Evolutionary conservation across 2,329 filamentous ascomycete genomes (phyloP).

Genomic region (Teratosphaeriaceae sp.): DNA sequence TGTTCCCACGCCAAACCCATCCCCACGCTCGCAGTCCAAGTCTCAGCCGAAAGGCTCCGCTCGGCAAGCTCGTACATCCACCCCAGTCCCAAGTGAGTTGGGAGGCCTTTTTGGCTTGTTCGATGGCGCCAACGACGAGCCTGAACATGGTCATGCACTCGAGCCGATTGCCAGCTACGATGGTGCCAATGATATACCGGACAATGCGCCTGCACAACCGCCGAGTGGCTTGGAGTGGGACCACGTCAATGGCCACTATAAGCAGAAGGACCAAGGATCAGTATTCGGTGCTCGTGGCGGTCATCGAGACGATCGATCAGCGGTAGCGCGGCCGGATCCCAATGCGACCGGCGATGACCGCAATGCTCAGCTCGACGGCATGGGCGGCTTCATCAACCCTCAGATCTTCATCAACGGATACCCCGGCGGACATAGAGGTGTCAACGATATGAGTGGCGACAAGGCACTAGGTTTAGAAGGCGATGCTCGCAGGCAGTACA

Average conservation of each 20-base stretch:
- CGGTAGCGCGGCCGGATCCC: no score
- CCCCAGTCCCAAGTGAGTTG: no score
- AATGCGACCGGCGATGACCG: neutral
- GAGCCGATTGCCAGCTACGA: constrained; percentile 2
- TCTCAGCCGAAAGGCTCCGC: neutral
- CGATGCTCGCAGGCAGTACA: neutral
- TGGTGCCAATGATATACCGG: neutral
- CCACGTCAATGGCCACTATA: no score
- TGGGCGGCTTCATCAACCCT: neutral
- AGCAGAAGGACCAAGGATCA: no score
- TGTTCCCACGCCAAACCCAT: constrained; percentile 2
- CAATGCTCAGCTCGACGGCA: constrained; percentile 7
- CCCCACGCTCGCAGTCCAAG: neutral
- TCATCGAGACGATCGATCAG: constrained; percentile 2
- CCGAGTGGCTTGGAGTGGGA: no score
- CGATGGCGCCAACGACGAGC: constrained; percentile 27
- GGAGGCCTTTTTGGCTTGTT: constrained; percentile 16
- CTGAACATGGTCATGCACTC: neutral
- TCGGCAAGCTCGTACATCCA: neutral
- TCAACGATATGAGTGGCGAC: constrained; percentile 8
- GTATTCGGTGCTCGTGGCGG: neutral
- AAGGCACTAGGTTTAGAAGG: constrained; percentile 6
- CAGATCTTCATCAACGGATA: neutral
- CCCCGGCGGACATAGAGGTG: neutral
- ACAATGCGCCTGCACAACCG: no score